Conservation (phyloP, 495 filamentous ascomycete genomes). For the Hyaloscypha bicolor region DNA sequence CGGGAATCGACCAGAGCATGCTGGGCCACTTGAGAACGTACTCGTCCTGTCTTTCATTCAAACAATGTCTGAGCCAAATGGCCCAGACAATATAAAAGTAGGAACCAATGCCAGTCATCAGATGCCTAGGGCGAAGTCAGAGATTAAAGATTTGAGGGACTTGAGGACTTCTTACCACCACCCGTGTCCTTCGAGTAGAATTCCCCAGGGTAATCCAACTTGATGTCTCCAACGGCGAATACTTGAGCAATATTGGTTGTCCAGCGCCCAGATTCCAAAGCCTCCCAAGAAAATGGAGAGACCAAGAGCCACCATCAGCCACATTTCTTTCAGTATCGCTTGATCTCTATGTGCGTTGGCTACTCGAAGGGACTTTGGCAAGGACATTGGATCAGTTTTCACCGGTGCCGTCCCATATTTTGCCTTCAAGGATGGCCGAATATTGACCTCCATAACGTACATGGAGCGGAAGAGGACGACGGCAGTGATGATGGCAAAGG, state of each 20-base stretch:
- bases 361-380: slow-evolving; percentile 26
- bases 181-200: slow-evolving; percentile 89
- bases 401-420: slow-evolving; percentile 37
- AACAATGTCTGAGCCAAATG: slow-evolving; percentile 51
- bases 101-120: slow-evolving; percentile 51
- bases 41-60: slow-evolving; percentile 48
- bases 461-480: slow-evolving; percentile 78
- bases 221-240: slow-evolving; percentile 70
- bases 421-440: slow-evolving; percentile 60
- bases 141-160: not conserved
- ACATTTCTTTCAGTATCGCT: slow-evolving; percentile 68
- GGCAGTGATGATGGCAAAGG: slow-evolving; percentile 79
- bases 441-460: slow-evolving; percentile 84
- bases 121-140: slow-evolving; percentile 37
- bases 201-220: slow-evolving; percentile 86
- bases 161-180: slow-evolving; percentile 77
- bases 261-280: slow-evolving; percentile 85
- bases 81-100: slow-evolving; percentile 53
- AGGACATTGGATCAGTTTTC: slow-evolving; percentile 12
- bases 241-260: slow-evolving; percentile 78
- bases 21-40: slow-evolving; percentile 48
- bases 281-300: slow-evolving; percentile 78
- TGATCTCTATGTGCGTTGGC: slow-evolving; percentile 43
- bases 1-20: slow-evolving; percentile 39
- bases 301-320: slow-evolving; percentile 64